A percentile compares a stretch with the other conserved stretches of the same genome.
phyloP scores from a whole-genome alignment of 148 eudicot species.

The Vaccinium myrtillus region DNA sequence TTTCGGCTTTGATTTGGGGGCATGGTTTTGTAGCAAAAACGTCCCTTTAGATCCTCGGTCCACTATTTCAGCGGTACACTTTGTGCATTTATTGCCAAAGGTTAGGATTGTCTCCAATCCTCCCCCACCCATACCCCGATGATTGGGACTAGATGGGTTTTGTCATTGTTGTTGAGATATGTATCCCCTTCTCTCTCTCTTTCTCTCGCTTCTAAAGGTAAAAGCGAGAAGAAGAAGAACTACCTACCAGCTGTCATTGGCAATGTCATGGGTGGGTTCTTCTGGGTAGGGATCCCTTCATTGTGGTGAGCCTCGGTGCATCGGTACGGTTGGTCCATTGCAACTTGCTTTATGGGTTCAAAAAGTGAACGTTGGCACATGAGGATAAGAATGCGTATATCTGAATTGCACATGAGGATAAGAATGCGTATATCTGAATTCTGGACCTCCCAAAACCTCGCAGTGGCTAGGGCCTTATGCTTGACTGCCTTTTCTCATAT shows the following conservation, averaged over 20 bases:
- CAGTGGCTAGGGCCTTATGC: neutral
- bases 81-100: too few species aligned
- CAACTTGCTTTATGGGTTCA: neutral
- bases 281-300: neutral
- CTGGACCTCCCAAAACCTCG: neutral
- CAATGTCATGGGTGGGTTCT: neutral
- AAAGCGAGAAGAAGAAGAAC: neutral
- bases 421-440: neutral
- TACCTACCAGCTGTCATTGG: neutral
- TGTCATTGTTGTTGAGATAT: too few species aligned
- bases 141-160: too few species aligned
- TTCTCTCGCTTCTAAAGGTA: neutral
- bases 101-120: too few species aligned
- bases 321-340: neutral
- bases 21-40: too few species aligned
- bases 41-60: too few species aligned
- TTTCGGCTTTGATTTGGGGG: too few species aligned
- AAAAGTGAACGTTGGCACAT: neutral
- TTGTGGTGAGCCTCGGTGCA: neutral
- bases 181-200: neutral
- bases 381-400: conserved; percentile 1
- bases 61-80: too few species aligned
- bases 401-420: neutral
- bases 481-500: neutral
- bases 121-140: too few species aligned